Base-by-base conservation (phyloP, 2,329 filamentous ascomycete genomes). In the Aspergillus caelatus region DNA sequence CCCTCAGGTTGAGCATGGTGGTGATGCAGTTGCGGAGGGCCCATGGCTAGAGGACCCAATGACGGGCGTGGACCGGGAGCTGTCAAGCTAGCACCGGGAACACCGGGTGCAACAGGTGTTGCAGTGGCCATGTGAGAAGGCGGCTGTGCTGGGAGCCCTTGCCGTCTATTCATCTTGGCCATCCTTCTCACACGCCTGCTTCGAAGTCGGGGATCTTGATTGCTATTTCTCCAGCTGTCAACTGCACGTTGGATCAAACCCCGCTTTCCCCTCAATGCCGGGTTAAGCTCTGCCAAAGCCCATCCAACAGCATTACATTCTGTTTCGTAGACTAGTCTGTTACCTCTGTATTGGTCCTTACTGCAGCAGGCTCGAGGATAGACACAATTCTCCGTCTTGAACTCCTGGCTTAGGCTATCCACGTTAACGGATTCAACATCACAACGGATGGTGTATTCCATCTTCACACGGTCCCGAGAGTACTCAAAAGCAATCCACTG, bases 251-350 rank as follows among this genome's bases (percentile, higher is more conserved):
- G 95, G 70, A 99, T 99, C 64, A 99, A 85, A 9, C 95, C 95
- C 71, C 95, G 88, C 84, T 98, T 98, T 70, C 94, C 94, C 67
- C 94, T 89, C 64, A 98, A 85, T 62, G 92, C 91, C 9, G 93
- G 90, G 78, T 99, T 99, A 60, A 99, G 82, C 75, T 98, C 91
- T 2, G 95, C 95, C 69, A 99, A 81, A 14, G 94, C 94, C 95
- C 95, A 99, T n/a, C 95, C 95, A n/a, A 99, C 95, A 0, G 93
- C 93, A 81, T 99, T 99, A 85, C 95, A 99, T 81, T 99, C 95
- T 19, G 93, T 97, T 83, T 99, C 95, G 79, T 99, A 99, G 70
- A 95, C 91, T 70, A 97, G 82, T 19, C 95, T 90, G 78, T 99
- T 99, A 65, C 95, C 95, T 64, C 94, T 91, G 83, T 99, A 99